Percentiles rank a stretch among this genome's conserved stretches.
phyloP scores from a whole-genome alignment of 1,284 basidiomycete genomes.

The Fomitopsis palustris region DNA sequence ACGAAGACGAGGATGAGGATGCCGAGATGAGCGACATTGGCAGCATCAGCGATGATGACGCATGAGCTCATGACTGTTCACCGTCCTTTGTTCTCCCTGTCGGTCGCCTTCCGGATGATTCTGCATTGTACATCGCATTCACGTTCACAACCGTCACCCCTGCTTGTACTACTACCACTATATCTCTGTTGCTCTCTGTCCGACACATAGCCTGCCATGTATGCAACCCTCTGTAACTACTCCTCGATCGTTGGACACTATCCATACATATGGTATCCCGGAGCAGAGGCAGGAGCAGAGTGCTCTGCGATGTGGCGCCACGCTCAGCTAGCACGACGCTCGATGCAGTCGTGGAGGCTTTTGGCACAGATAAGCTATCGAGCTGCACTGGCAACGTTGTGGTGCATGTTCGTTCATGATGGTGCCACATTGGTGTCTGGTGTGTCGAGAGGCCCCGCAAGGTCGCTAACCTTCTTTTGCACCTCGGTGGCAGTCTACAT shows the following conservation, averaged over 20 bases:
- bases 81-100: background rate
- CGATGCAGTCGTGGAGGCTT: no score
- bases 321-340: background rate
- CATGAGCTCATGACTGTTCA: constrained; percentile 8
- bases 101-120: background rate
- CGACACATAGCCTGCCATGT: background rate
- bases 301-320: background rate
- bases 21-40: constrained; percentile 93
- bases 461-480: constrained; percentile 70
- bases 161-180: background rate
- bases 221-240: constrained; percentile 2
- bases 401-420: constrained; percentile 1
- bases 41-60: constrained; percentile 78
- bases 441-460: constrained; percentile 42
- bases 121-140: constrained; percentile 8
- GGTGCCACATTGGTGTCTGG: constrained; percentile 11
- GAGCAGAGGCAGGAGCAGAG: background rate
- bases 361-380: no score
- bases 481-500: constrained; percentile 62
- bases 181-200: background rate
- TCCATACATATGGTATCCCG: background rate
- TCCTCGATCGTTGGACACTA: background rate
- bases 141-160: background rate
- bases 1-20: constrained; percentile 71
- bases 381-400: background rate